Percentiles rank a stretch among this genome's conserved stretches.
Evolutionary conservation across 1,284 basidiomycete species (phyloP).

Genomic region (Sporisorium exsertum): DNA sequence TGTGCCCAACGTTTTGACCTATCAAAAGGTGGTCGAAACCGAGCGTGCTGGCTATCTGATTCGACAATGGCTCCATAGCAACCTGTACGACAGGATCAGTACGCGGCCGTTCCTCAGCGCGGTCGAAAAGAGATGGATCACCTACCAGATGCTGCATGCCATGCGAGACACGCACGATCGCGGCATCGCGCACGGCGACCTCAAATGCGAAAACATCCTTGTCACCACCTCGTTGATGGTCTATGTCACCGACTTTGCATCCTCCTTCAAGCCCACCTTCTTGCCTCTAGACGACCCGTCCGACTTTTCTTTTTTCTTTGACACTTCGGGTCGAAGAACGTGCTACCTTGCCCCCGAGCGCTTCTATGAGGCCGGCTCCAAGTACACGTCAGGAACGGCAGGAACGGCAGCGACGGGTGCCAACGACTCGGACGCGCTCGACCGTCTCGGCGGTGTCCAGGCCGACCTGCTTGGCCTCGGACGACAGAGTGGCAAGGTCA

Average conservation of each 20-base stretch:
- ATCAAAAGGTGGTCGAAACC: conserved; percentile 91
- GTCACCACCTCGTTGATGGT: conserved; percentile 97
- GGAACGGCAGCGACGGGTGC: not conserved
- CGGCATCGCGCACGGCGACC: conserved; percentile 89
- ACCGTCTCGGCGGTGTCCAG: conserved; percentile 36
- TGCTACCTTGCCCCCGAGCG: conserved; percentile 97
- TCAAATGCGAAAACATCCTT: conserved; percentile 97
- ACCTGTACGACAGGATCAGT: conserved; percentile 96
- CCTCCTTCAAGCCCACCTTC: conserved; percentile 91
- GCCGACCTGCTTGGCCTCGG: conserved; percentile 58
- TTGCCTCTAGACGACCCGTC: conserved; percentile 96
- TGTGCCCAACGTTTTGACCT: conserved; percentile 88
- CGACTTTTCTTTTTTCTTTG: conserved; percentile 98
- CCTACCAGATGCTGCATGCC: conserved; percentile 89
- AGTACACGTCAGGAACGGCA: conserved; percentile 59
- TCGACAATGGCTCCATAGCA: conserved; percentile 93
- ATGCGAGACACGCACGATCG: conserved; percentile 84
- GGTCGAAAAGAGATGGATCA: conserved; percentile 98
- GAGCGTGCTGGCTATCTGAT: conserved; percentile 96
- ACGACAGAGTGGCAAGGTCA: conserved; percentile 81
- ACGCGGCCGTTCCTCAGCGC: conserved; percentile 91
- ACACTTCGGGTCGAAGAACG: conserved; percentile 89
- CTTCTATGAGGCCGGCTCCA: conserved; percentile 84
- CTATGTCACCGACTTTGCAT: conserved; percentile 94
- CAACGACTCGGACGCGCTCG: conserved; percentile 7